phyloP scores from a whole-genome alignment of 805 yeast genomes.

The Saccharomyces paradoxus region DNA sequence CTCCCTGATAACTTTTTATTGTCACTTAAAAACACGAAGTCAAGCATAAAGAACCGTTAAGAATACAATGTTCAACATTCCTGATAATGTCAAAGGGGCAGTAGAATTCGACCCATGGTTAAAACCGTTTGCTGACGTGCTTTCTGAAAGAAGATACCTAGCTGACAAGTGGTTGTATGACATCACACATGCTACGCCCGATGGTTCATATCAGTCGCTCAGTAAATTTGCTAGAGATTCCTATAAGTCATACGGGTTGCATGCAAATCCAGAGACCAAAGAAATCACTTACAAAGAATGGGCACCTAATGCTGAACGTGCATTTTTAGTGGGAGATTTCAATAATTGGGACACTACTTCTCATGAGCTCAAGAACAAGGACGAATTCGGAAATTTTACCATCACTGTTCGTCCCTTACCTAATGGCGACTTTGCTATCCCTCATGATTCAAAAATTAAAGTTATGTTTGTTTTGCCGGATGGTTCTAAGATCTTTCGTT shows the following conservation, averaged over 20 bases:
- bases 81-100: conserved; percentile 46
- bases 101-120: conserved; percentile 78
- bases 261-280: conserved; percentile 44
- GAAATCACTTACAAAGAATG: conserved; percentile 67
- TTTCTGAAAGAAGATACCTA: conserved; percentile 56
- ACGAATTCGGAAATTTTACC: conserved; percentile 65
- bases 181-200: conserved; percentile 32
- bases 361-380: conserved; percentile 45
- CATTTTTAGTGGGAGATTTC: conserved; percentile 85
- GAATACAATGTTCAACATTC: conserved; percentile 16
- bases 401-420: conserved; percentile 46
- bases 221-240: conserved; percentile 61
- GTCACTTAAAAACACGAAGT: background rate
- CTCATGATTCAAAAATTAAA: conserved; percentile 75
- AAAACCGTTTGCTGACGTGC: conserved; percentile 62
- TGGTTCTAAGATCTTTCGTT: conserved; percentile 66
- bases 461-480: conserved; percentile 54
- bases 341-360: conserved; percentile 64
- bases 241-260: conserved; percentile 70
- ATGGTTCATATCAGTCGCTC: conserved; percentile 56
- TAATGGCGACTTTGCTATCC: conserved; percentile 46
- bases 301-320: conserved; percentile 78
- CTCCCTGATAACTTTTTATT: background rate
- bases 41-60: background rate
- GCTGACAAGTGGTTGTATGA: conserved; percentile 57